phyloP scores from a whole-genome alignment of 805 yeast genomes.

The Yarrowia alimentaria region DNA sequence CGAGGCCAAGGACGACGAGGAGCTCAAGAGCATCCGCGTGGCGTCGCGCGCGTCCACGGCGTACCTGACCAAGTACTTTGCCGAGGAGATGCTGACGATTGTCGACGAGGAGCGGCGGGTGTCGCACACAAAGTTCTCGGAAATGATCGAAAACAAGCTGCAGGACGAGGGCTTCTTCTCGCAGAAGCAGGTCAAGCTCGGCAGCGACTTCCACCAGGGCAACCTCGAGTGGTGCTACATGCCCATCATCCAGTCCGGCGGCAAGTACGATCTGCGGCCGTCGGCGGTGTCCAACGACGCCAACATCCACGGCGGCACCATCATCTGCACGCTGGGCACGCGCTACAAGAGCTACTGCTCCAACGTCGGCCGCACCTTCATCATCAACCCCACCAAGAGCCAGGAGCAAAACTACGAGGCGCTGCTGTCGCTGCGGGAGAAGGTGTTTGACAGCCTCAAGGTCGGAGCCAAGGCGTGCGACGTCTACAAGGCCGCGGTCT shows the following conservation, averaged over 20 bases:
- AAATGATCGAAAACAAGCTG: conserved; percentile 73
- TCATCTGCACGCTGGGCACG: conserved; percentile 78
- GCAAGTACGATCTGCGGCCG: conserved; percentile 76
- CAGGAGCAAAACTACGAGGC: conserved; percentile 79
- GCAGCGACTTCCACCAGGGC: conserved; percentile 69
- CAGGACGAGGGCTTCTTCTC: conserved; percentile 73
- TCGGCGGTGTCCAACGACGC: conserved; percentile 73
- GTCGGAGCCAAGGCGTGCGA: conserved; percentile 68
- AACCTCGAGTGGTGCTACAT: conserved; percentile 90
- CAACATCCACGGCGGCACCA: conserved; percentile 70
- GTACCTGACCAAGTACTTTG: conserved; percentile 70
- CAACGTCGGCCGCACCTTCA: conserved; percentile 79
- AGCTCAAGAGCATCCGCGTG: conserved; percentile 58
- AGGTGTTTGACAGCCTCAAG: conserved; percentile 58
- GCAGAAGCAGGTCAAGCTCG: conserved; percentile 52
- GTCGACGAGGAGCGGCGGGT: conserved; percentile 84
- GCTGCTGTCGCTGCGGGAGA: conserved; percentile 64
- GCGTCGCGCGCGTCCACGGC: conserved; percentile 78
- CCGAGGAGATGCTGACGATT: conserved; percentile 81
- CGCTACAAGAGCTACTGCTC: conserved; percentile 89
- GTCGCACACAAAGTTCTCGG: conserved; percentile 69
- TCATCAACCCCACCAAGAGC: conserved; percentile 81
- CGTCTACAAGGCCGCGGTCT: conserved; percentile 63
- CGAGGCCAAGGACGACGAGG: conserved; percentile 78
- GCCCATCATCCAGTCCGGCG: conserved; percentile 88